phyloP scores from a whole-genome alignment of 2,329 filamentous ascomycete genomes.

The Colletotrichum shisoi region DNA sequence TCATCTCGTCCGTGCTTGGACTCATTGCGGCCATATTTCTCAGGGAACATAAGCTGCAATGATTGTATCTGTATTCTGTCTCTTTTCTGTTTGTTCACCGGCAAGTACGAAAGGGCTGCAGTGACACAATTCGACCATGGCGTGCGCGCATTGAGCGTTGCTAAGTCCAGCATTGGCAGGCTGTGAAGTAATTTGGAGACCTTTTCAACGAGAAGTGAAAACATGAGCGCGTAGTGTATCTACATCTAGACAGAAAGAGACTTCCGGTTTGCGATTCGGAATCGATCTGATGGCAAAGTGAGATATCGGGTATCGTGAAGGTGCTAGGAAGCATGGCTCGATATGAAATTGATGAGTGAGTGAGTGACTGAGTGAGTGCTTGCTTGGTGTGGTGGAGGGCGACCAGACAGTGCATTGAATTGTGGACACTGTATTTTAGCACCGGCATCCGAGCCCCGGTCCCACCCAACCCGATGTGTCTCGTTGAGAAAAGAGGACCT shows the following conservation, averaged over 20 bases:
- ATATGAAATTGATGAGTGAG: neutral
- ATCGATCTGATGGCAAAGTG: neutral
- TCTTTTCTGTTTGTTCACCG: neutral
- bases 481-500: no score
- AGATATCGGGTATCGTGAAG: neutral
- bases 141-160: neutral
- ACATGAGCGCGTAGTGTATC: accelerated
- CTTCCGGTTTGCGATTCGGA: no score
- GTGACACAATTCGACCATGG: neutral
- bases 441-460: no score
- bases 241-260: neutral
- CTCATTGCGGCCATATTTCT: slow-evolving; percentile 44
- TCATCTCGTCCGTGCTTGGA: slow-evolving; percentile 44
- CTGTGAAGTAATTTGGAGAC: no score
- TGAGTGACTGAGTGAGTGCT: neutral
- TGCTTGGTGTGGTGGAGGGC: no score
- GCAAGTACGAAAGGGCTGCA: no score
- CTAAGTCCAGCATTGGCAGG: neutral
- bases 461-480: no score
- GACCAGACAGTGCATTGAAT: no score
- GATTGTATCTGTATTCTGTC: neutral
- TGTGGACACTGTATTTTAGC: no score
- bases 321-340: no score
- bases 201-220: neutral
- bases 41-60: slow-evolving; percentile 43